phyloP scores from a whole-genome alignment of 768 basidiomycete genomes.

The Lyophyllum shimeji region DNA sequence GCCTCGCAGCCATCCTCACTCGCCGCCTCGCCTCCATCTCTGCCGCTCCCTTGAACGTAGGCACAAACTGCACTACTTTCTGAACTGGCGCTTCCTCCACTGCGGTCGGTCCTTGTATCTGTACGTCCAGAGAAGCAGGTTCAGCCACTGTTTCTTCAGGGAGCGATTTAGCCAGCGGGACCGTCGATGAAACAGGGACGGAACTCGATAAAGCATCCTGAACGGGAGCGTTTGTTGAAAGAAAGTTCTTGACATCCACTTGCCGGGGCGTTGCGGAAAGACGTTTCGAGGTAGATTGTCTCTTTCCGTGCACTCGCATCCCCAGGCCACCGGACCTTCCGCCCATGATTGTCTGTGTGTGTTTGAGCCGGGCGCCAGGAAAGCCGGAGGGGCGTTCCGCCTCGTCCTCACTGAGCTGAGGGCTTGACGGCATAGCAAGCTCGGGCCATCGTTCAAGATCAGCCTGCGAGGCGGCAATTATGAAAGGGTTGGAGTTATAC shows the following conservation, averaged over 20 bases:
- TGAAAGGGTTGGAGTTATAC: constrained; percentile 81
- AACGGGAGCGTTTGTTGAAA: constrained; percentile 31
- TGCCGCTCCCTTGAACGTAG: constrained; percentile 80
- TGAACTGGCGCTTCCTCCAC: constrained; percentile 44
- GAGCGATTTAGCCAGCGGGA: constrained; percentile 22
- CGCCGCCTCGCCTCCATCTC: constrained; percentile 80
- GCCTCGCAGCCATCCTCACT: constrained; percentile 64
- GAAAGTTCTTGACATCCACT: constrained; percentile 34
- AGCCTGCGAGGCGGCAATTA: constrained; percentile 75
- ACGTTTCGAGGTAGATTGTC: constrained; percentile 52
- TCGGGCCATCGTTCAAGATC: constrained; percentile 87
- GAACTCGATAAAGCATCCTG: constrained; percentile 31
- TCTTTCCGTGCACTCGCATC: constrained; percentile 70
- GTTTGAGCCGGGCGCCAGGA: constrained; percentile 63
- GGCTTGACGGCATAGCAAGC: constrained; percentile 67
- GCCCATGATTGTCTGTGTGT: constrained; percentile 89
- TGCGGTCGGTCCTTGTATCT: constrained; percentile 39
- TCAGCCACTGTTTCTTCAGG: constrained; percentile 10
- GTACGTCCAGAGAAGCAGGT: constrained; percentile 33
- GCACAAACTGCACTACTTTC: constrained; percentile 63
- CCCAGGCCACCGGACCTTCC: constrained; percentile 70
- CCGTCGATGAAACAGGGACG: constrained; percentile 24
- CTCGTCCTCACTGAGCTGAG: constrained; percentile 73
- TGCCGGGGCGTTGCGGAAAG: constrained; percentile 37
- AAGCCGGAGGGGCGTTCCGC: constrained; percentile 45